Evolutionary conservation across 495 filamentous ascomycete genomes (phyloP), one percentile per base, ranked within the genome.

Genomic region (Opeltia flavorubescens): DNA sequence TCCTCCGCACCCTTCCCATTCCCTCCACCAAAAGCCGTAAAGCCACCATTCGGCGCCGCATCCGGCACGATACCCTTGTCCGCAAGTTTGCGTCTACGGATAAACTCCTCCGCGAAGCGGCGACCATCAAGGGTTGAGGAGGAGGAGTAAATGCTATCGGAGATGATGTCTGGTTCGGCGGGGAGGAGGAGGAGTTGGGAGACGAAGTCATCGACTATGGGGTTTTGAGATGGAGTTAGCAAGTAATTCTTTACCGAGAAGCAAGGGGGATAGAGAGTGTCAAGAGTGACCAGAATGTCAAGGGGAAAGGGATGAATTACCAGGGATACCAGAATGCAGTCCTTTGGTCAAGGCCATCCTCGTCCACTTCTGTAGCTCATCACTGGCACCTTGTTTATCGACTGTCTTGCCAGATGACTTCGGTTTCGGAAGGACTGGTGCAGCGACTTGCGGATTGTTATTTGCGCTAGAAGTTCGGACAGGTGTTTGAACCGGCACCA

Each of bases 341-440:
- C 76, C 72, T 52, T 73, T 69, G 38, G 72, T 68, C 47, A 98
- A 65, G 52, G 87, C 75, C 29, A 74, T 70, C 52, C 86, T 80
- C 15, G 85, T 76, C 91, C 91, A 98, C 64, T 88, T 94, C 53
- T 77, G 81, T 62, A 98, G 94, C 62, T 98, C 91, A 24, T 95
- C 88, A 36, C 74, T 73, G 20, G 80, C 76, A 44, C 75, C 79
- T 51, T 72, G 70, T 40, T 69, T 74, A 46, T 59, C 41, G 58
- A 50, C 31, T 54, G 55, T 36, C 6, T 52, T 47, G 2, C 62
- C 51, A n/a, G 55, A 63, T 0, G 71, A 55, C 58, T 74, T 69
- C 20, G 62, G 52, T 56, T 68, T 68, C 43, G 60, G 45, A 2
- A 57, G 58, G 6, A 63, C 48, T 12, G 62, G 57, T 3, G 71